Conservation (phyloP, 225 moss, liverwort and hornwort genomes). For the Physcomitrellopsis africana region DNA sequence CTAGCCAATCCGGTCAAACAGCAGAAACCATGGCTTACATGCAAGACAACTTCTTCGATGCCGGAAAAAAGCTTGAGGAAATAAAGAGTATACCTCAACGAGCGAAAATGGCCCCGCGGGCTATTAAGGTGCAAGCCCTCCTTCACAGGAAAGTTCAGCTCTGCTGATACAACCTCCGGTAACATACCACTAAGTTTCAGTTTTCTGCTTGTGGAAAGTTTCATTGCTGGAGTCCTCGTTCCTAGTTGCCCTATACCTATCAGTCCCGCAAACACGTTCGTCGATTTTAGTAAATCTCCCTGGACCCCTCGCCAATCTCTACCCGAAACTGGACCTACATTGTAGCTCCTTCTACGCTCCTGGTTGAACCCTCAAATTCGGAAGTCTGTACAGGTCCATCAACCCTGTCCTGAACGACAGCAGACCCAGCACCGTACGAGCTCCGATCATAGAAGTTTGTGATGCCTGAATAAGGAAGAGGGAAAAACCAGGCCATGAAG, state of each 20-base stretch:
- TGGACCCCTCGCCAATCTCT: slow-evolving; percentile 4
- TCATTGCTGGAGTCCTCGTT: slow-evolving; percentile 46
- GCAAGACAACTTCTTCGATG: not conserved
- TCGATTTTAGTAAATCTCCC: not conserved
- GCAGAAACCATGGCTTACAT: not conserved
- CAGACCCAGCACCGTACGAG: too few species aligned
- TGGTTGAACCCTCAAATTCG: not conserved
- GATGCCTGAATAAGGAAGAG: not conserved
- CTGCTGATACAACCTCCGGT: slow-evolving; percentile 41
- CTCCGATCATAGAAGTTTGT: too few species aligned
- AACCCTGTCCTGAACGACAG: too few species aligned
- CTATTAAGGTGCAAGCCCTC: slow-evolving; percentile 19
- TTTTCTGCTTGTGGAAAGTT: slow-evolving; percentile 55
- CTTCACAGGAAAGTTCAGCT: slow-evolving; percentile 40
- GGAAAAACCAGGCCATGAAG: too few species aligned
- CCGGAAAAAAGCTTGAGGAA: not conserved
- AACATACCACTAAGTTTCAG: slow-evolving; percentile 37
- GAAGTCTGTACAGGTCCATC: not conserved
- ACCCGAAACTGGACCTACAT: slow-evolving; percentile 19
- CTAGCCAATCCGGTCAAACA: too few species aligned
- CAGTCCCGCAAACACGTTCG: not conserved
- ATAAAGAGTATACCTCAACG: slow-evolving; percentile 60
- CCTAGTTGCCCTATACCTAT: slow-evolving; percentile 31
- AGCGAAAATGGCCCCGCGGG: slow-evolving; percentile 67
- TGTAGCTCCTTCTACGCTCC: slow-evolving; percentile 7